Evolutionary conservation across 2,329 filamentous ascomycete genomes (phyloP), one percentile per base, ranked within the genome.

Genomic region (Aspergillus hiratsukae): DNA sequence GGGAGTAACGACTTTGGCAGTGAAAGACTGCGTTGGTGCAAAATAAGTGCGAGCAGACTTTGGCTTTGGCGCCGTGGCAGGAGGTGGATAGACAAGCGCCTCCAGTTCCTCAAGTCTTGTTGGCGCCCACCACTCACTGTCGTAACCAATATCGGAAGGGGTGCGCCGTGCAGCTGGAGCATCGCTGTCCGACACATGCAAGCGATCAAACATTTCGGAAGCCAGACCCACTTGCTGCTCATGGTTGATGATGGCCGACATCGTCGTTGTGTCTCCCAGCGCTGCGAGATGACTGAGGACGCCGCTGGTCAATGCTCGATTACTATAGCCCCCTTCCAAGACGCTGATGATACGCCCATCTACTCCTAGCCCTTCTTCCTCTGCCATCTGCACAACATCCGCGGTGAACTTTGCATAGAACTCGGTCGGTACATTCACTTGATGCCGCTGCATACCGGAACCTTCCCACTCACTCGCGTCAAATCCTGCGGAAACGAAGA

Each of bases 391-490:
- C 14, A 95, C 87, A 3, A 97, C 84, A 68, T 99, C 94, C 48
- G 87, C 83, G 0, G 93, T 93, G 61, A 99, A 88, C 1, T 89
- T 86, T 50, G 94, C 94, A 69, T 97, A 99, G 71, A 99, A 99
- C 53, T 93, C 90, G 0, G 93, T 99, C 0, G 94, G 93, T 2
- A 99, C 94, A 68, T 96, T 96, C 66, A 96, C 92, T 56, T 89
- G 88, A 73, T 99, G 94, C 49, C 94, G 84, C 74, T 99, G 94
- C 94, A 99, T 99, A 3, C 90, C 91, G 3, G 83, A 80, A 19
- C 89, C 87, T 72, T 99, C 94, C 86, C 90, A 95, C 70, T 99
- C 91, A 69, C 92, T 97, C 3, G 94, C 94, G 75, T 99, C 94
- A 63, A 99, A 99, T 0, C 94, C 95, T 2, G 94, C 92, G 48